Evolutionary conservation across 2,329 filamentous ascomycete genomes (phyloP), one percentile per base, ranked within the genome.

Genomic region (Penicillium brevicompactum): DNA sequence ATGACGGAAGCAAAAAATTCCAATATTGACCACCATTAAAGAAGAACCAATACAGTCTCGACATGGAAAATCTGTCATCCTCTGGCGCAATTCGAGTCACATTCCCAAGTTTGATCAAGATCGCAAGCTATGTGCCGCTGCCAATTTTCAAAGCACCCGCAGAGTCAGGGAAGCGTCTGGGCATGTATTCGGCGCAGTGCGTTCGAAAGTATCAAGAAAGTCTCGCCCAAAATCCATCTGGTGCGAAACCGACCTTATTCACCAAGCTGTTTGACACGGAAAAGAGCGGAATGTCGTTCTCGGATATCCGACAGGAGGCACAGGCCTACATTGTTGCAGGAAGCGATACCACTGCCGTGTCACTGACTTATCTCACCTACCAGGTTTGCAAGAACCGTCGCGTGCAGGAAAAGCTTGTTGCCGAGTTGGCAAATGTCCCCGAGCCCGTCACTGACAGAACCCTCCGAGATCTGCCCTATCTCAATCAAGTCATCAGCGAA

Each of bases 311-410:
- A 3, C 59, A 63, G 14, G 76, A 81, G 44, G 79, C 80, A 0
- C 68, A 71, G 6, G 64, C 60, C 0, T 80, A 79, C 57, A 82
- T 84, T 44, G 53, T 80, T 4, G 82, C 80, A 1, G 82, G 82
- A 1, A 80, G 74, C 37, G 81, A 83, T 53, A 84, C 82, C 0
- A 83, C 81, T 0, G 76, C 81, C 1, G 72, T 75, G 11, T 78
- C 79, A 0, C 56, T 84, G 42, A 83, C 80, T 0, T 83, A 82
- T 37, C 63, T 71, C 4, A 56, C 62, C 3, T 65, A 64, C 43
- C 55, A 64, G 0, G 67, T 69, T 3, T 68, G 62, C 22, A 43
- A 48, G 14, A 46, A 67, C 16, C 44, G 31, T 1, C 38, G 32
- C 1, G 50, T 70, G 14, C 54, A 53, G 10, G 46, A 59, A 3